A percentile compares a stretch with the other conserved stretches of the same genome.
Conservation (phyloP, 2,329 filamentous ascomycete species). For the Alternaria gaisen region DNA sequence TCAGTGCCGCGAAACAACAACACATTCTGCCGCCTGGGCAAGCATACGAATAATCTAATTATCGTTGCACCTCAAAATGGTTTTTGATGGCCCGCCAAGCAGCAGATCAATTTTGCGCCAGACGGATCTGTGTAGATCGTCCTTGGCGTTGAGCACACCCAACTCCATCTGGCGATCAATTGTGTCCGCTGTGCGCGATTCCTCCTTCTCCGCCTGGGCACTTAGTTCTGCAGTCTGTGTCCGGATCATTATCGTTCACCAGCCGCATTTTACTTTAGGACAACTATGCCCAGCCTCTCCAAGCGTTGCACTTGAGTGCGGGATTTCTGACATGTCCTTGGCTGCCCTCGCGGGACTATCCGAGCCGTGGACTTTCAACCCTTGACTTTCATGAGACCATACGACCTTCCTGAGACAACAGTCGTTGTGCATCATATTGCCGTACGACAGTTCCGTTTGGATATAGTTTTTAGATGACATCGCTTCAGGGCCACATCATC, state of each 20-base stretch:
- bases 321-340: constrained; percentile 10
- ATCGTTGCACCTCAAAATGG: constrained; percentile 4
- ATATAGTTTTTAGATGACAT: neutral
- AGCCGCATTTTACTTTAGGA: neutral
- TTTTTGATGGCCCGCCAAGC: constrained; percentile 14
- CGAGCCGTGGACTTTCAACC: neutral
- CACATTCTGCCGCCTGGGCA: constrained; percentile 19
- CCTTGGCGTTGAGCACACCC: constrained; percentile 24
- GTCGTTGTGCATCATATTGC: neutral
- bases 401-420: neutral
- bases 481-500: neutral
- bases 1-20: constrained; percentile 4
- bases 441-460: neutral
- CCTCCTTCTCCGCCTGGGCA: constrained; percentile 20
- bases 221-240: constrained; percentile 7
- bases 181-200: constrained; percentile 12
- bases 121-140: constrained; percentile 21
- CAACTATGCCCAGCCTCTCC: constrained; percentile 15
- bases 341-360: constrained; percentile 1
- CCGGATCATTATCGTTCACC: constrained; percentile 10
- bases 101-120: constrained; percentile 23
- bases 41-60: constrained; percentile 9
- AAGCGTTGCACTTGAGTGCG: constrained; percentile 10
- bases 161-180: constrained; percentile 12
- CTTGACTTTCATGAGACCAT: neutral